Evolutionary conservation across 2,329 filamentous ascomycete genomes (phyloP).

Genomic region (Shiraia sp.): DNA sequence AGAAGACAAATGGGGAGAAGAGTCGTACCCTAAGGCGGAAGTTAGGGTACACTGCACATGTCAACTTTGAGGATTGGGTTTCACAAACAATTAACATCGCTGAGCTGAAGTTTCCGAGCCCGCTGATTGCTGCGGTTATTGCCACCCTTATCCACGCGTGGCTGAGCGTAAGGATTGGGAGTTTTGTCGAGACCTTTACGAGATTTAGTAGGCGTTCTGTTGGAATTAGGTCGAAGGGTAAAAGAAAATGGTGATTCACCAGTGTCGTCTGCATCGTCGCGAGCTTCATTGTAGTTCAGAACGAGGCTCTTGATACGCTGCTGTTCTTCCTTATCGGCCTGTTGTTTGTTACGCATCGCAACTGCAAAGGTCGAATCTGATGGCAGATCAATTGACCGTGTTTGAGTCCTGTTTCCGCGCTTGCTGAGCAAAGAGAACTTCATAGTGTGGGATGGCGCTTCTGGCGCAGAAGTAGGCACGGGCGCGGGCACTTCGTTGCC

Average conservation of each 20-base stretch:
- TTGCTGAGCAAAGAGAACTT: slow-evolving; percentile 96
- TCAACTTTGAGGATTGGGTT: slow-evolving; percentile 39
- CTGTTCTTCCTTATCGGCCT: slow-evolving; percentile 93
- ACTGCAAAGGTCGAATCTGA: slow-evolving; percentile 93
- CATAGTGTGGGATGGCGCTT: slow-evolving; percentile 66
- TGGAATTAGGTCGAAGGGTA: slow-evolving; percentile 49
- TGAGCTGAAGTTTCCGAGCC: slow-evolving; percentile 87
- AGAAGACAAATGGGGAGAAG: slow-evolving; percentile 37
- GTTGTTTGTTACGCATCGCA: slow-evolving; percentile 93
- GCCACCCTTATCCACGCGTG: slow-evolving; percentile 59
- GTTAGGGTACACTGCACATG: too few species aligned
- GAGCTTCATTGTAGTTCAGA: slow-evolving; percentile 85
- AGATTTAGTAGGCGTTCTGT: slow-evolving; percentile 52
- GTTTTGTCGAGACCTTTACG: slow-evolving; percentile 46
- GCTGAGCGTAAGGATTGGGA: slow-evolving; percentile 49
- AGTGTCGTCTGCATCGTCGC: slow-evolving; percentile 73
- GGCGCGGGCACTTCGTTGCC: slow-evolving; percentile 45
- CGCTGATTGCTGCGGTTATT: slow-evolving; percentile 76
- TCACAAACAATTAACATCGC: slow-evolving; percentile 89
- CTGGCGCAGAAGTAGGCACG: slow-evolving; percentile 37
- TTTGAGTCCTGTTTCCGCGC: slow-evolving; percentile 94
- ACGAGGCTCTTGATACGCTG: slow-evolving; percentile 98
- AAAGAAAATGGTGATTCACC: slow-evolving; percentile 62
- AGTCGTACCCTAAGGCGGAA: background rate
- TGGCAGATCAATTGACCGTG: slow-evolving; percentile 84